Evolutionary conservation across 768 basidiomycete species (phyloP), one percentile per base, ranked within the genome.

Genomic region (Candolleomyces efflorescens): DNA sequence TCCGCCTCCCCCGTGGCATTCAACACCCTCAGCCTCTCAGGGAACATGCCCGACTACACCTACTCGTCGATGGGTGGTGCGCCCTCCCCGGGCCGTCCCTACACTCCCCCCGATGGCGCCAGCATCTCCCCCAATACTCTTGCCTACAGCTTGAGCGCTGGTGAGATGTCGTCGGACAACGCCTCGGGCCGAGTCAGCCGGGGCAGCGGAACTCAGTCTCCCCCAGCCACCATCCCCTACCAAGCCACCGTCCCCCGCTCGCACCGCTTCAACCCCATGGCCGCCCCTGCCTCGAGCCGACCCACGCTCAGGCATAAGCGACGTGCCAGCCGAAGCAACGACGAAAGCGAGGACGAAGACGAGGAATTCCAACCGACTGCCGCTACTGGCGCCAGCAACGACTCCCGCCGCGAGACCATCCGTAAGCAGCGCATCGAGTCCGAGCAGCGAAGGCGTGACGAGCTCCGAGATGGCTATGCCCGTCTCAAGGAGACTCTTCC

Each of bases 371-470:
- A 84, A 68, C 84, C 71, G 60, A 64, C 72, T 36, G 67, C 75
- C 57, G 72, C 79, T 59, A 74, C 69, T 64, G 75, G 71, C 60
- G 80, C 81, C 68, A 88, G 88, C 53, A 61, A 60, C 68, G 73
- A 74, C 60, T 78, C 79, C 47, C 90, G 91, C 73, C 89, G 92
- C 68, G 92, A 94, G 78, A 90, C 90, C 56, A 90, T 94, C 66
- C 90, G 92, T 69, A 85, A 86, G 69, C 91, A 93, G 77, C 90
- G 92, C 74, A 94, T 94, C 77, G 92, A 94, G 79, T 92, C 91
- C 23, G 92, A 94, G 78, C 90, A 95, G 79, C 80, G 92, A 63
- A 83, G 94, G 64, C 85, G 94, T 39, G 92, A 95, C 66, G 94
- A 96, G 74, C 89, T 96, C 69, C 81, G 94, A 56, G 93, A 96